Conservation (phyloP, 2,329 filamentous ascomycete species). For the Paraconiothyrium brasiliense region DNA sequence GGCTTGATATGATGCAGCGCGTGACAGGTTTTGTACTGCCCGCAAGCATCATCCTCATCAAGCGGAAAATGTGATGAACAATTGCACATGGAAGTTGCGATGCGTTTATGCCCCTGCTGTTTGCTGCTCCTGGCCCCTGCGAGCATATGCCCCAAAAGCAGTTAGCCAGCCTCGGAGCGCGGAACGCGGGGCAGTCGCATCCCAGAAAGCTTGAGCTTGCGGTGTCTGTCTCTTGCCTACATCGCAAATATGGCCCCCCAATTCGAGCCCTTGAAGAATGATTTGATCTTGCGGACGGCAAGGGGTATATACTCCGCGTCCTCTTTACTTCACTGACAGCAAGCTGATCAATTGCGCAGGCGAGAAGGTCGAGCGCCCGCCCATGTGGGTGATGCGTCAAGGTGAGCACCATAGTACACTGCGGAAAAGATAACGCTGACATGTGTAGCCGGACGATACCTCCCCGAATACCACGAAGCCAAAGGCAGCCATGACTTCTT, state of each 20-base stretch:
- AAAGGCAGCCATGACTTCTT: constrained; percentile 95
- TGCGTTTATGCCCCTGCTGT: neutral
- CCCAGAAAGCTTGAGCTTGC: constrained; percentile 7
- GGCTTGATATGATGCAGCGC: constrained; percentile 13
- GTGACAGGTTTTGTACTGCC: constrained; percentile 19
- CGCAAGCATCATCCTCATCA: constrained; percentile 31
- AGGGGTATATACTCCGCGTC: constrained; percentile 67
- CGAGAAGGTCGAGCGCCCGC: constrained; percentile 88
- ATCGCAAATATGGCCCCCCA: constrained; percentile 68
- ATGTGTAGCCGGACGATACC: constrained; percentile 84
- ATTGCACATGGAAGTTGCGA: constrained; percentile 7
- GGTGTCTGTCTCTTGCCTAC: neutral
- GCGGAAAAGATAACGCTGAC: constrained; percentile 23
- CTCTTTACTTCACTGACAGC: neutral
- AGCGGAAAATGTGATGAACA: neutral
- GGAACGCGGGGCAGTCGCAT: constrained; percentile 35
- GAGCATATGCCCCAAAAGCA: constrained; percentile 31
- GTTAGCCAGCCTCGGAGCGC: constrained; percentile 27
- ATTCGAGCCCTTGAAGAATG: constrained; percentile 90
- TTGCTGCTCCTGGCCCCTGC: constrained; percentile 2
- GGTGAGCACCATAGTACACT: constrained; percentile 62
- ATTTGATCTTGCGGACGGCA: constrained; percentile 88
- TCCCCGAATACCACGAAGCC: constrained; percentile 96
- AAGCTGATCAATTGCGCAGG: constrained; percentile 62
- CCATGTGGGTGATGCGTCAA: constrained; percentile 99